These are phyloP conservation scores for Microcera coccophila DNA, from an alignment of 2,329 filamentous ascomycete species.

Conservation along the genomic window DNA sequence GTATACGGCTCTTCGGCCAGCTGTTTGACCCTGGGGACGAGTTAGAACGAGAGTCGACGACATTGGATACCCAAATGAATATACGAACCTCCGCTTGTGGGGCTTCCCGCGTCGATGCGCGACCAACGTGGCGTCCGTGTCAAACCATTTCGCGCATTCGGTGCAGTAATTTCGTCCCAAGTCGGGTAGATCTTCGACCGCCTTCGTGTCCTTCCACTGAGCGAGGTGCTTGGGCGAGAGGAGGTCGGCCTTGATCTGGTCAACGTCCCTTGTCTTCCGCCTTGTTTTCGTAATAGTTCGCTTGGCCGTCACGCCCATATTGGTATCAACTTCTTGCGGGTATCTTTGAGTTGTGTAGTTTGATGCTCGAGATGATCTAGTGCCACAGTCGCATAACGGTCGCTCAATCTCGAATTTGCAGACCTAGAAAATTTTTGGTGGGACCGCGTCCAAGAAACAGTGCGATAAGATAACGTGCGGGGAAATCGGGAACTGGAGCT, in stretches of 20 bases:
- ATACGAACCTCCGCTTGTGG: conserved; percentile 72
- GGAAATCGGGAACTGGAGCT: neutral
- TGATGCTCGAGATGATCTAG: too few relatives aligned
- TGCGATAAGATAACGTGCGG: neutral
- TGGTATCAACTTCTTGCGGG: too few relatives aligned
- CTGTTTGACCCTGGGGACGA: conserved; percentile 63
- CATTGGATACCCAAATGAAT: conserved; percentile 5
- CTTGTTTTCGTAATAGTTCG: conserved; percentile 70
- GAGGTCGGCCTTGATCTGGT: conserved; percentile 85
- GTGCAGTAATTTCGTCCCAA: conserved; percentile 83
- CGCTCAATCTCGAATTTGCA: neutral
- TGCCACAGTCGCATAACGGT: neutral
- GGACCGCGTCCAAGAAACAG: too few relatives aligned
- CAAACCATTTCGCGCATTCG: conserved; percentile 96
- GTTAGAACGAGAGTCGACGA: conserved; percentile 17
- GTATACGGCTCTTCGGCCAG: conserved; percentile 81
- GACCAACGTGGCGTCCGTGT: conserved; percentile 71
- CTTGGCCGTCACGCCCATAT: conserved; percentile 66
- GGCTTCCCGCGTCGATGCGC: conserved; percentile 82
- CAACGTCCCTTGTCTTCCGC: conserved; percentile 74
- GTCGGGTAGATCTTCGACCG: conserved; percentile 80
- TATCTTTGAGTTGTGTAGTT: too few relatives aligned
- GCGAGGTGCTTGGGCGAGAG: conserved; percentile 73
- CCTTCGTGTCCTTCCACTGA: conserved; percentile 74
- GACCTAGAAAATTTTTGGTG: neutral